Base-by-base conservation (phyloP, 2,329 filamentous ascomycete genomes). In the Laburnicola sp. region DNA sequence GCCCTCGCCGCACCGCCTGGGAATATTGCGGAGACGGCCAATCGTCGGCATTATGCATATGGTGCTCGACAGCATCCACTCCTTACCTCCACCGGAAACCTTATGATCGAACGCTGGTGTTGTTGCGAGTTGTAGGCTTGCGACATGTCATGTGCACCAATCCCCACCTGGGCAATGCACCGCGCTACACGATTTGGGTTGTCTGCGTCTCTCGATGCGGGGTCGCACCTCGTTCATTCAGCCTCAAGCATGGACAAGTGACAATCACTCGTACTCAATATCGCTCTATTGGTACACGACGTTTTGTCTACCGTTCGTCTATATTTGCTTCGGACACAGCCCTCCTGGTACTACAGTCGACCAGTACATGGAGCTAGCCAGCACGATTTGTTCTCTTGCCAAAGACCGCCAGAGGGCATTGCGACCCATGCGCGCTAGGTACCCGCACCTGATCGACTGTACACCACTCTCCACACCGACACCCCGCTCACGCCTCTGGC, bases 401-500 rank as follows among this genome's bases (percentile, higher is more conserved):
- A n/a, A n/a, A n/a, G n/a, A n/a, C n/a, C n/a, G n/a, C n/a, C n/a
- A n/a, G n/a, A n/a, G n/a, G n/a, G n/a, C n/a, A n/a, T n/a, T n/a
- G n/a, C n/a, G n/a, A n/a, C n/a, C n/a, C n/a, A n/a, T n/a, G n/a
- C n/a, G n/a, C n/a, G n/a, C n/a, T n/a, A n/a, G n/a, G n/a, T n/a
- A n/a, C n/a, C n/a, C n/a, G n/a, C n/a, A n/a, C n/a, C n/a, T n/a
- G n/a, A n/a, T n/a, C n/a, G n/a, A n/a, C n/a, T n/a, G n/a, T n/a
- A n/a, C n/a, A n/a, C n/a, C n/a, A n/a, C n/a, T n/a, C n/a, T n/a
- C n/a, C 26, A 38, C 28, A 44, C 44, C 21, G 37, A 32, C 27
- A 31, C 10, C 26, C 39, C 36, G 39, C 45, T 47, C 37, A 51
- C 5, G 51, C 46, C 58, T 66, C 65, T 3, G 72, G 72, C 66